These are phyloP conservation scores for Spongispora temasekensis DNA, from an alignment of 1,284 basidiomycete genomes.

Conservation along the genomic window DNA sequence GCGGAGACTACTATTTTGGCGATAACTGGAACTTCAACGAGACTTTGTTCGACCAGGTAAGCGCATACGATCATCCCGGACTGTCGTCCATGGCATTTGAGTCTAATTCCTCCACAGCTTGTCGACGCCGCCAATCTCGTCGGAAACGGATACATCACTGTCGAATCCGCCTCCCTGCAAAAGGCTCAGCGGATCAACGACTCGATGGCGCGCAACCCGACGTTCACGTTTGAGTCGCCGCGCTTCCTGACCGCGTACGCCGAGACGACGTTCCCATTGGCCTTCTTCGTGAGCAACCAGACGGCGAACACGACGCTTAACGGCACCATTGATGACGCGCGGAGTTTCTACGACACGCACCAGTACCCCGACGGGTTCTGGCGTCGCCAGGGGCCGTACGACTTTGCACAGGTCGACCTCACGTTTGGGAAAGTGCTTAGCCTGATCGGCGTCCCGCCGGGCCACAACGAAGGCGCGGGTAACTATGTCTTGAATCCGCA, in stretches of 20 bases:
- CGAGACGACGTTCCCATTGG: slow-evolving; percentile 28
- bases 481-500: slow-evolving; percentile 21
- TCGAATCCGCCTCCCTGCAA: slow-evolving; percentile 26
- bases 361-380: slow-evolving; percentile 24
- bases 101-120: slow-evolving; percentile 15
- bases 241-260: slow-evolving; percentile 22
- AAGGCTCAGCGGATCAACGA: slow-evolving; percentile 24
- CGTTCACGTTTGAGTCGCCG: slow-evolving; percentile 23
- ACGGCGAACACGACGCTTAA: slow-evolving; percentile 18
- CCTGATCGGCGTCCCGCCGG: slow-evolving; percentile 15
- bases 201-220: slow-evolving; percentile 31
- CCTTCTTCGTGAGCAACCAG: slow-evolving; percentile 32
- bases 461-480: slow-evolving; percentile 20
- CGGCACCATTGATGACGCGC: slow-evolving; percentile 15
- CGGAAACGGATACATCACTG: slow-evolving; percentile 19
- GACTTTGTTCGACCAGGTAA: slow-evolving; percentile 27
- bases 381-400: slow-evolving; percentile 23
- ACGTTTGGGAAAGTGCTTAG: slow-evolving; percentile 1
- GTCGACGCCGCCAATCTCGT: slow-evolving; percentile 17
- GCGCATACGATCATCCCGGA: background rate
- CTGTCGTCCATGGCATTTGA: background rate
- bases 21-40: slow-evolving; percentile 32
- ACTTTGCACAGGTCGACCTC: background rate
- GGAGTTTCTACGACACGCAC: slow-evolving; percentile 22
- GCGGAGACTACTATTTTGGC: slow-evolving; percentile 31